These are phyloP conservation scores for Diplodia mutila DNA, from an alignment of 2,329 filamentous ascomycete species.

Conservation along the genomic window DNA sequence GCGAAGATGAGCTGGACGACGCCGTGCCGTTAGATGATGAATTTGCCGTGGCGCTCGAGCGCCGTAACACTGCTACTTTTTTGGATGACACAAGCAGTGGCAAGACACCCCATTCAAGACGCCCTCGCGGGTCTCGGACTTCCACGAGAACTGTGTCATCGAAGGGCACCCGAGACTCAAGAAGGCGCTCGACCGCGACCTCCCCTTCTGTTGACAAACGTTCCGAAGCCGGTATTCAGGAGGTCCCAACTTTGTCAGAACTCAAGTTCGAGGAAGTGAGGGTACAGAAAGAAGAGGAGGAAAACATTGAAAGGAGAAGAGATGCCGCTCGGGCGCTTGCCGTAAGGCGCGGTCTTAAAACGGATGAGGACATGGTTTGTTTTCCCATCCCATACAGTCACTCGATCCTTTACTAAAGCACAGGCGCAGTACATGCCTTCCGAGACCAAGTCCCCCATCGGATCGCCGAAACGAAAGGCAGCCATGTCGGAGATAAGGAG, in stretches of 20 bases:
- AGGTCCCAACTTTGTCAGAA: conserved; percentile 55
- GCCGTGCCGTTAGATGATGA: conserved; percentile 92
- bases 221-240: conserved; percentile 15
- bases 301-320: conserved; percentile 56
- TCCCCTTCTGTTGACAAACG: conserved; percentile 18
- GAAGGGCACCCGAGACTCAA: conserved; percentile 45
- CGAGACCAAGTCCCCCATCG: conserved; percentile 25
- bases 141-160: conserved; percentile 53
- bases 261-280: conserved; percentile 62
- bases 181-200: conserved; percentile 25
- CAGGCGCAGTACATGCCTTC: conserved; percentile 30
- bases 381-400: conserved; percentile 28
- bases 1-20: conserved; percentile 84
- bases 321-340: conserved; percentile 61
- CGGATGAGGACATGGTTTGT: conserved; percentile 28
- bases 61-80: conserved; percentile 62
- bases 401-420: conserved; percentile 26
- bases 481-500: conserved; percentile 3
- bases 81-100: conserved; percentile 73
- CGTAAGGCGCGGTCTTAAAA: conserved; percentile 55
- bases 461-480: conserved; percentile 4
- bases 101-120: conserved; percentile 52
- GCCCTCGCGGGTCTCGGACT: conserved; percentile 52
- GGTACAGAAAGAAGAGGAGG: conserved; percentile 59
- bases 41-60: conserved; percentile 80